phyloP scores from a whole-genome alignment of 306 rosid species.

The Acmispon strigosus region DNA sequence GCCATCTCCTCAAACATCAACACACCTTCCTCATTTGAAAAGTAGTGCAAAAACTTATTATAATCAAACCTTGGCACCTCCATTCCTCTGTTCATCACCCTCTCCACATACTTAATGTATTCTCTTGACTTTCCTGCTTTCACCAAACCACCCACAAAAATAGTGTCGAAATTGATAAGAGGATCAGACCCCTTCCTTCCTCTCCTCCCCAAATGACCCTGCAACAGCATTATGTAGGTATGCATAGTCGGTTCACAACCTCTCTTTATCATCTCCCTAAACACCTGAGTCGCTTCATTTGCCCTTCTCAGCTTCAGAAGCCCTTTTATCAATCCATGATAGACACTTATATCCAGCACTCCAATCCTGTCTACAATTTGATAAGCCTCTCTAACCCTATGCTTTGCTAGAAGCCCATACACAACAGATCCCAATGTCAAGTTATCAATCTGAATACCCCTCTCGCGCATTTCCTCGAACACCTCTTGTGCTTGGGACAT shows the following conservation, averaged over 20 bases:
- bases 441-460: conserved; percentile 47
- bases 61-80: conserved; percentile 91
- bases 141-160: conserved; percentile 73
- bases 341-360: conserved; percentile 37
- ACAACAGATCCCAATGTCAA: conserved; percentile 36
- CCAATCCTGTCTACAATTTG: conserved; percentile 27
- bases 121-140: conserved; percentile 45
- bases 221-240: conserved; percentile 75
- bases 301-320: conserved; percentile 59
- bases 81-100: conserved; percentile 53
- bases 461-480: conserved; percentile 67
- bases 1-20: conserved; percentile 70
- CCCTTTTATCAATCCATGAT: conserved; percentile 71
- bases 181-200: conserved; percentile 71
- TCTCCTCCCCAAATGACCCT: conserved; percentile 63
- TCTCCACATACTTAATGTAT: conserved; percentile 80
- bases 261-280: conserved; percentile 63
- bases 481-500: conserved; percentile 31
- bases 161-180: conserved; percentile 64
- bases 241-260: conserved; percentile 64
- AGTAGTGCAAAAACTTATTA: conserved; percentile 64
- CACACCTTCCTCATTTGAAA: conserved; percentile 77
- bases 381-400: conserved; percentile 56
- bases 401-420: conserved; percentile 55
- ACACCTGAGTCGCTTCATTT: conserved; percentile 72